Evolutionary conservation across 352 stramenopile species (phyloP), one percentile per base, ranked within the genome.

Genomic region (Nothophytophthora sp.): DNA sequence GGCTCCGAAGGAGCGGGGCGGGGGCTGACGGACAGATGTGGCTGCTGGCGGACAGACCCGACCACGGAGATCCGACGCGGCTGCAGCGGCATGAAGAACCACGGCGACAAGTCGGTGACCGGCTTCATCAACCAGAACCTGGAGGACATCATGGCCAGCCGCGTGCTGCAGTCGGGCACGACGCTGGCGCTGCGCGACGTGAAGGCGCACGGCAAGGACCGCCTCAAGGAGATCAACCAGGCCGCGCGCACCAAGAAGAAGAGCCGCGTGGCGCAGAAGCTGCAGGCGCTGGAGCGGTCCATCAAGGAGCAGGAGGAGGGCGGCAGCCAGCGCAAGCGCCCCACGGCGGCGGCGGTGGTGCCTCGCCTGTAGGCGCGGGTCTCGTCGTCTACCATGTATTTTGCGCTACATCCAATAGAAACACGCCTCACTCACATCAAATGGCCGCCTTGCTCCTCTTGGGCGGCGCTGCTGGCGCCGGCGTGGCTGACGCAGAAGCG

Each of bases 101-200:
- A 86, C 41, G 84, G 84, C 43, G 74, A 65, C 59, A 88, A 88
- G 54, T 78, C 81, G 3, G 75, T 92, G 22, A 95, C 84, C 39
- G 68, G 76, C 24, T 77, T 92, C 41, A 95, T 95, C 58, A 90
- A 95, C 67, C 76, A 82, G 63, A 95, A 95, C 67, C 81, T 95
- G 40, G 84, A 95, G 52, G 82, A 95, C 51, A 83, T 91, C 39
- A 92, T 95, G 81, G 84, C 84, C 29, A 88, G 71, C 33, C 84
- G 84, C 46, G 84, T 95, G 62, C 55, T 92, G 46, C 84, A 92
- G 52, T 53, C 73, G 1, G 84, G 84, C 33, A 76, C 77, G 41
- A 60, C 73, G 52, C 55, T 95, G 47, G 48, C 71, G 27, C 57
- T 92, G 28, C 44, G 23, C 4, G 84, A 95, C 56, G 66, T 95